These are phyloP conservation scores for Cryomyces antarcticus DNA, from an alignment of 495 filamentous ascomycete genomes.

Conservation along the genomic window DNA sequence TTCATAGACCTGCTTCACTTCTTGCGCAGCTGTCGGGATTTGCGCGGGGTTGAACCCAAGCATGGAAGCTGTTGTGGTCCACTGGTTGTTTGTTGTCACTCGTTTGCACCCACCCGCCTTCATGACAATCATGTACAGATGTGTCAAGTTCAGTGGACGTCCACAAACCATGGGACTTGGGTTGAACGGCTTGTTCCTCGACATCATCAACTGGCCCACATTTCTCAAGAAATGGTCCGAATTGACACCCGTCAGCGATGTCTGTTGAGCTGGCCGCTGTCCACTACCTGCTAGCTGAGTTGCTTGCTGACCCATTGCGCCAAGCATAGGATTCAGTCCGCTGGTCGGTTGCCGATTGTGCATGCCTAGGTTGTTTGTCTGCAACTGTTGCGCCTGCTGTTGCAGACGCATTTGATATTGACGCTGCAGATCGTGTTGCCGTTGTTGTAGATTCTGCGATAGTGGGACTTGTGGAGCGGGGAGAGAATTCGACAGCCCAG, in stretches of 20 bases:
- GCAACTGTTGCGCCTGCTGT: conserved; percentile 40
- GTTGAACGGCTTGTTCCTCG: conserved; percentile 40
- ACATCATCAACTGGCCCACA: conserved; percentile 48
- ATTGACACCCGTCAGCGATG: conserved; percentile 16
- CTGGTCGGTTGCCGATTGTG: conserved; percentile 19
- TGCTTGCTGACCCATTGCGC: conserved; percentile 19
- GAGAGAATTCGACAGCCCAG: conserved; percentile 25
- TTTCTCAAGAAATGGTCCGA: conserved; percentile 59
- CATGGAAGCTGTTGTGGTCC: conserved; percentile 46
- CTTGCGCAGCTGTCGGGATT: conserved; percentile 39
- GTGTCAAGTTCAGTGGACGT: conserved; percentile 46
- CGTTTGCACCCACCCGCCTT: conserved; percentile 62
- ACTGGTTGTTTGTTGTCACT: conserved; percentile 43
- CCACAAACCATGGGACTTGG: conserved; percentile 47
- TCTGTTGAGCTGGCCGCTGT: conserved; percentile 1
- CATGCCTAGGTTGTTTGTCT: conserved; percentile 9
- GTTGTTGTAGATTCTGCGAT: conserved; percentile 28
- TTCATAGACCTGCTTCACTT: conserved; percentile 53
- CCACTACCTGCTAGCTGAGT: conserved; percentile 6
- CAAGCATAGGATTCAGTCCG: conserved; percentile 26
- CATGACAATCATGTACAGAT: conserved; percentile 55
- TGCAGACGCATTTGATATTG: conserved; percentile 22
- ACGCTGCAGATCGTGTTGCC: conserved; percentile 19
- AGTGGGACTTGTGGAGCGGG: conserved; percentile 22
- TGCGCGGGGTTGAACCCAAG: conserved; percentile 48